Conservation (phyloP, 2,329 filamentous ascomycete species). For the Fusarium sp. region DNA sequence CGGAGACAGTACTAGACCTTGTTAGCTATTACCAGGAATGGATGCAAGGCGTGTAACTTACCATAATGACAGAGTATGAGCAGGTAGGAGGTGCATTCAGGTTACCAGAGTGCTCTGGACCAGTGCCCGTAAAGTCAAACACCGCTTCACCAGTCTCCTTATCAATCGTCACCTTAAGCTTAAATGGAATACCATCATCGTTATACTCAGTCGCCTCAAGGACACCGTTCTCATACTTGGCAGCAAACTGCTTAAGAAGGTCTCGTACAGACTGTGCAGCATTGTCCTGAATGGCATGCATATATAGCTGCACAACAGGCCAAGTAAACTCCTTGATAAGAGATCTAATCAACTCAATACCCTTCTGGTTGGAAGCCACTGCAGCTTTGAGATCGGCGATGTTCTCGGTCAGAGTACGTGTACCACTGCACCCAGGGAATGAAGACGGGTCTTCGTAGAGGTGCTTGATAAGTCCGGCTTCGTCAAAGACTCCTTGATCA, state of each 20-base stretch:
- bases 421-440: constrained; percentile 62
- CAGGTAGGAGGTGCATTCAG: constrained; percentile 48
- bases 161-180: constrained; percentile 80
- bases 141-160: constrained; percentile 78
- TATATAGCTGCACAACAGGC: constrained; percentile 83
- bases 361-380: constrained; percentile 86
- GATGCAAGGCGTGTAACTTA: background rate
- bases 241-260: constrained; percentile 78
- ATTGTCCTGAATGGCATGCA: constrained; percentile 84
- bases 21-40: background rate
- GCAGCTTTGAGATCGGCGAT: constrained; percentile 89
- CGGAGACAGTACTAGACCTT: constrained; percentile 48
- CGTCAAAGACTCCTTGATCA: constrained; percentile 45
- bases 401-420: constrained; percentile 81
- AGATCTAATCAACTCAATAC: constrained; percentile 79
- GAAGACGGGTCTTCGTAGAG: constrained; percentile 57
- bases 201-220: constrained; percentile 83
- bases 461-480: constrained; percentile 69
- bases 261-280: constrained; percentile 81
- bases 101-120: constrained; percentile 49
- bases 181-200: constrained; percentile 86
- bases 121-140: constrained; percentile 62
- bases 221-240: constrained; percentile 76
- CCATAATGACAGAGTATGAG: constrained; percentile 50
- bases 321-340: constrained; percentile 84